Evolutionary conservation across 2,329 filamentous ascomycete genomes (phyloP).

Genomic region (Boeremia lycopersici): DNA sequence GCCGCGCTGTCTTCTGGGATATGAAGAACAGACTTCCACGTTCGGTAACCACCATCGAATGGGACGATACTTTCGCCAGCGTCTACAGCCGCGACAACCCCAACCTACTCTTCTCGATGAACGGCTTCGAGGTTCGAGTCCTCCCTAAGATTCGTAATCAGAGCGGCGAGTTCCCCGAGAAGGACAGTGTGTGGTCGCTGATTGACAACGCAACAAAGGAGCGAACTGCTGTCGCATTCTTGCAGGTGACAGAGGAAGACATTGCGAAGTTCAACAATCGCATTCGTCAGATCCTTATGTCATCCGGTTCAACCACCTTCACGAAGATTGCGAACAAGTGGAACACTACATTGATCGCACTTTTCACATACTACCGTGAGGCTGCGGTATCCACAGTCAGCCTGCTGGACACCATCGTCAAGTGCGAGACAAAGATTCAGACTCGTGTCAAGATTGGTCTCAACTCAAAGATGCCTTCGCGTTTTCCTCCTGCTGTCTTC

Average conservation of each 20-base stretch:
- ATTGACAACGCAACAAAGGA: slow-evolving; percentile 97
- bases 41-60: slow-evolving; percentile 96
- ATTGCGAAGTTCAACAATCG: slow-evolving; percentile 99
- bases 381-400: slow-evolving; percentile 95
- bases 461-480: slow-evolving; percentile 99
- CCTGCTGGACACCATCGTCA: slow-evolving; percentile 95
- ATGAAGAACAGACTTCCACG: slow-evolving; percentile 94
- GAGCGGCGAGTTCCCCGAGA: slow-evolving; percentile 95
- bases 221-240: slow-evolving; percentile 93
- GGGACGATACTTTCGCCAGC: slow-evolving; percentile 98
- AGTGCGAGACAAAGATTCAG: slow-evolving; percentile 99
- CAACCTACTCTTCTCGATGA: slow-evolving; percentile 97
- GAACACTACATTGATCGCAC: slow-evolving; percentile 95
- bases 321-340: slow-evolving; percentile 99
- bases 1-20: slow-evolving; percentile 98
- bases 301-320: slow-evolving; percentile 97
- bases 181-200: slow-evolving; percentile 97
- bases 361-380: slow-evolving; percentile 98
- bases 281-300: slow-evolving; percentile 98
- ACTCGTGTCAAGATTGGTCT: slow-evolving; percentile 97
- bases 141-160: slow-evolving; percentile 93
- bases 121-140: slow-evolving; percentile 95
- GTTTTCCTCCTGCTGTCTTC: slow-evolving; percentile 97
- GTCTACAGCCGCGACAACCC: slow-evolving; percentile 98
- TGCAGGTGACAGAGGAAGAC: slow-evolving; percentile 97